Percentiles rank a stretch among this genome's conserved stretches.
Evolutionary conservation across 2,329 filamentous ascomycete species (phyloP).

Genomic region (Aspergillus unguis): DNA sequence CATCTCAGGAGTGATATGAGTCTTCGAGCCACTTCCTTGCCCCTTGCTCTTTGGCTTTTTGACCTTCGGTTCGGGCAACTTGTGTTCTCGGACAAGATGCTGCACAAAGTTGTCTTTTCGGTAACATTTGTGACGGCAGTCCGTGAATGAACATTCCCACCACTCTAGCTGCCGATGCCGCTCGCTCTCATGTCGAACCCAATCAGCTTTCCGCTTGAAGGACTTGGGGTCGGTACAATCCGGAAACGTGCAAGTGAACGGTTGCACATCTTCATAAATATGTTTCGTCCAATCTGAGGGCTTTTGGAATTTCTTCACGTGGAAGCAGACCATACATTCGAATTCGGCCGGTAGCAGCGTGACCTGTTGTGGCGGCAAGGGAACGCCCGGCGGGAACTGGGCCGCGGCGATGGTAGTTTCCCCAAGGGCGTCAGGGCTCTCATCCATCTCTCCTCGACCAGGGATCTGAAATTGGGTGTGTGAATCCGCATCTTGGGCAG

Average conservation of each 20-base stretch:
- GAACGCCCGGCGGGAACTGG: conserved; percentile 76
- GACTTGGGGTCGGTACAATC: conserved; percentile 80
- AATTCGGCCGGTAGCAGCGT: conserved; percentile 76
- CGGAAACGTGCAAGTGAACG: conserved; percentile 88
- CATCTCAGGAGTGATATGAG: conserved; percentile 32
- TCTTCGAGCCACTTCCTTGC: conserved; percentile 52
- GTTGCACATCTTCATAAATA: conserved; percentile 88
- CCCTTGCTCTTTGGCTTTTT: conserved; percentile 63
- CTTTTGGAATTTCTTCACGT: conserved; percentile 79
- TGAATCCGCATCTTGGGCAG: conserved; percentile 55
- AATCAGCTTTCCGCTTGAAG: conserved; percentile 93
- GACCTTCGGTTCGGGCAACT: conserved; percentile 74
- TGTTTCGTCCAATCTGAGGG: conserved; percentile 97
- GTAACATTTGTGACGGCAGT: conserved; percentile 79
- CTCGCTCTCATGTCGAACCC: conserved; percentile 92
- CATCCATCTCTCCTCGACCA: conserved; percentile 57
- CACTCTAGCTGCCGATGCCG: conserved; percentile 84
- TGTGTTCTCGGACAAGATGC: conserved; percentile 88
- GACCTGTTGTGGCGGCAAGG: conserved; percentile 66
- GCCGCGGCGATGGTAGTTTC: conserved; percentile 69
- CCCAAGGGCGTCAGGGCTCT: conserved; percentile 61
- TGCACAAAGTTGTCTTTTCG: conserved; percentile 91
- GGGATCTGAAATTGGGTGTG: conserved; percentile 55
- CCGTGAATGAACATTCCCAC: conserved; percentile 80
- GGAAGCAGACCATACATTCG: conserved; percentile 85